Conservation (phyloP, 495 filamentous ascomycete species). For the Annulohypoxylon moriforme region DNA sequence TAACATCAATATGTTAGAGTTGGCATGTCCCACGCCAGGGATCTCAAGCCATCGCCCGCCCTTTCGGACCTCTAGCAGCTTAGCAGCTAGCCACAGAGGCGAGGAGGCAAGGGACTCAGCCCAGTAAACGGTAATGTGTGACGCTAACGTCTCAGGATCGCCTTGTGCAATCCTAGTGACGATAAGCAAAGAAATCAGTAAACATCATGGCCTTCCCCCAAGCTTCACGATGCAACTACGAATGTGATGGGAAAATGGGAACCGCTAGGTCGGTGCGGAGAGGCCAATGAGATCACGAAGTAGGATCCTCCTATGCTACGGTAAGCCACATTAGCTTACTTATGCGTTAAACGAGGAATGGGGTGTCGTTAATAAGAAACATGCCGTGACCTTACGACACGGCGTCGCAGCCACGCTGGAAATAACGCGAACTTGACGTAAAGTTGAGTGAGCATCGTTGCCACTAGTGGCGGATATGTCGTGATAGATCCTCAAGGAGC, state of each 20-base stretch:
- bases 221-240: slow-evolving; percentile 21
- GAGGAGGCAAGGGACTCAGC: too few species aligned
- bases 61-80: slow-evolving; percentile 19
- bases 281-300: slow-evolving; percentile 29
- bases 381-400: slow-evolving; percentile 25
- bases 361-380: slow-evolving; percentile 29
- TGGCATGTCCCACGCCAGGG: slow-evolving; percentile 27
- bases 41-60: slow-evolving; percentile 31
- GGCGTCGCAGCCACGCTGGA: slow-evolving; percentile 34
- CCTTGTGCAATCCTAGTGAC: slow-evolving; percentile 19
- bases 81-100: slow-evolving; percentile 29
- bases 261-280: slow-evolving; percentile 42
- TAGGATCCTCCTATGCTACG: slow-evolving; percentile 30
- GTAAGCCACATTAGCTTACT: slow-evolving; percentile 39
- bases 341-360: slow-evolving; percentile 2
- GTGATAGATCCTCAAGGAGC: slow-evolving; percentile 14
- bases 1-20: slow-evolving; percentile 21
- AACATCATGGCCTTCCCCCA: slow-evolving; percentile 15
- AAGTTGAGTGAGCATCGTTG: slow-evolving; percentile 18
- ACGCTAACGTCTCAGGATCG: slow-evolving; percentile 29
- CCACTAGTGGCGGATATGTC: slow-evolving; percentile 35
- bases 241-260: slow-evolving; percentile 37
- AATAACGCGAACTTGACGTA: slow-evolving; percentile 42
- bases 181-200: slow-evolving; percentile 10
- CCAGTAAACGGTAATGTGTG: slow-evolving; percentile 34